Evolutionary conservation across 768 basidiomycete genomes (phyloP), one percentile per base, ranked within the genome.

Genomic region (Tubosaeta sp.): DNA sequence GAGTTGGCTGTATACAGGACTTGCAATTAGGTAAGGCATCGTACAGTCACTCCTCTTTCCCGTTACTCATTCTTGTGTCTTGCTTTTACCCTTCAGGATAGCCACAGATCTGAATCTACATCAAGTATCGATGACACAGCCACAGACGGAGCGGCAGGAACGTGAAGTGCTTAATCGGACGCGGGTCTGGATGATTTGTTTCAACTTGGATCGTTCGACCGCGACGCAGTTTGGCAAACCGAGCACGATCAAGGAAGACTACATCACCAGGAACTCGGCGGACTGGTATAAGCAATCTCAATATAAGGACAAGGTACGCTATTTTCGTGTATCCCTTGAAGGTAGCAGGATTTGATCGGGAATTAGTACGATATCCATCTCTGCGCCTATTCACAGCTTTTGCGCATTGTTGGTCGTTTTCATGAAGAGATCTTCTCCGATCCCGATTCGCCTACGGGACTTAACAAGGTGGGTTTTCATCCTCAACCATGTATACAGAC

Each of bases 141-240:
- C 83, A n/a, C 75, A 80, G 48, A 83, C 78, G 21, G 89, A 92
- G 67, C 81, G 76, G 32, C 82, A 87, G 55, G 87, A 88, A 56
- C 77, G 92, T 16, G 92, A 94, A 71, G 77, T 89, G 30, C 69
- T 93, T 60, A 94, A 96, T 65, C 82, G 87, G 51, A 83, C 82
- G 36, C 73, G 93, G n/a, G 83, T 86, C 25, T 96, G 92, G 92
- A 79, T 94, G 76, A 87, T 88, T 45, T 94, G 90, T 65, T 93
- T 86, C 71, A 90, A 90, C 63, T 66, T 94, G 51, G 93, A 96
- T 65, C 81, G 89, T 16, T 93, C 90, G 24, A 86, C 87, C 3
- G 85, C 90, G 2, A 92, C 87, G 3, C 87, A 93, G 64, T 90
- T 92, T 64, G 93, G 92, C 4, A 93, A 93, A 67, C 90, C 91